A percentile compares a stretch with the other conserved stretches of the same genome.
Evolutionary conservation across 2,329 filamentous ascomycete genomes (phyloP).

Genomic region (Fusarium sp.): DNA sequence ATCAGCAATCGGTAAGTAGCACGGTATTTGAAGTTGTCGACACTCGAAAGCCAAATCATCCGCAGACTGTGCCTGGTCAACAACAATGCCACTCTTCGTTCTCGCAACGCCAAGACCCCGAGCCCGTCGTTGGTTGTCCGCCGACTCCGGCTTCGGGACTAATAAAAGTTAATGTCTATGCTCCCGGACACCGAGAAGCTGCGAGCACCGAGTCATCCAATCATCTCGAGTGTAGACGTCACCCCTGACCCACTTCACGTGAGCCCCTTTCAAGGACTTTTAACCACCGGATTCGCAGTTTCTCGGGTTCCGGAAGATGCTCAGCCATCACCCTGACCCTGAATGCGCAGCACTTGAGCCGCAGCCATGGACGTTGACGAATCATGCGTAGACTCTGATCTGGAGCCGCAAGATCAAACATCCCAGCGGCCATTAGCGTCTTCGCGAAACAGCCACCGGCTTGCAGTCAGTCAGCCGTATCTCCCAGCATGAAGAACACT

Average conservation of each 20-base stretch:
- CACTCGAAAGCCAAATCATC: neutral
- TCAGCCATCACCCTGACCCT: neutral
- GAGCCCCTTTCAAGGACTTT: neutral
- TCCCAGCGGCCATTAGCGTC: neutral
- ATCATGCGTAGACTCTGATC: neutral
- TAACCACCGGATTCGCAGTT: neutral
- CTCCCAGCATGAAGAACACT: neutral
- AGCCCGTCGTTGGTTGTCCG: neutral
- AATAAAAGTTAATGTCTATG: neutral
- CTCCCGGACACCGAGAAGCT: constrained; percentile 1
- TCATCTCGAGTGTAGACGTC: neutral
- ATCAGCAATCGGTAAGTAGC: neutral
- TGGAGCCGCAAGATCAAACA: neutral
- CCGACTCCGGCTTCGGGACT: neutral
- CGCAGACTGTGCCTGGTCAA: neutral
- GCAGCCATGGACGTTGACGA: neutral
- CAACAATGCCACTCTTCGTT: neutral
- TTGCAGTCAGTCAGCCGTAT: neutral
- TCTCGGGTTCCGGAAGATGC: constrained; percentile 1
- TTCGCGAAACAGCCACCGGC: neutral
- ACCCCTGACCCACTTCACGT: neutral
- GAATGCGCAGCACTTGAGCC: neutral
- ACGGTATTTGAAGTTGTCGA: neutral
- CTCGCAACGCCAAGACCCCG: neutral
- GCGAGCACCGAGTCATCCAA: neutral